A percentile compares a stretch with the other conserved stretches of the same genome.
phyloP scores from a whole-genome alignment of 2,329 filamentous ascomycete genomes.

The Phyllosticta citribraziliensis region DNA sequence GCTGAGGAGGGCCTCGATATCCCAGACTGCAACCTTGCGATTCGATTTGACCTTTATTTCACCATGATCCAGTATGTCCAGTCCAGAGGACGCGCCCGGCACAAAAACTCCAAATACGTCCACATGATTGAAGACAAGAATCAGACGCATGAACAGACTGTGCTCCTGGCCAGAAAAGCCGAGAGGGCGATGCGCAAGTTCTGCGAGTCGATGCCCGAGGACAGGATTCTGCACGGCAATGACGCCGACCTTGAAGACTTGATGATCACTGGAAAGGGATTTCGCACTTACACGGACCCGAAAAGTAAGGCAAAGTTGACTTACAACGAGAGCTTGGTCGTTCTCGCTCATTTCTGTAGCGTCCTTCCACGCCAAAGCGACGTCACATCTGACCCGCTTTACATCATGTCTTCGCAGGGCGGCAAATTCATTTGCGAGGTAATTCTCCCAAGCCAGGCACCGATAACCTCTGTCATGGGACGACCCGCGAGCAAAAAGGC shows the following conservation, averaged over 20 bases:
- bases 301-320: constrained; percentile 69
- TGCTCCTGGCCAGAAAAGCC: constrained; percentile 51
- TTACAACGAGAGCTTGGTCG: constrained; percentile 60
- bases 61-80: constrained; percentile 95
- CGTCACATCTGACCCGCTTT: constrained; percentile 42
- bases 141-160: constrained; percentile 43
- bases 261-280: constrained; percentile 41
- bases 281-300: constrained; percentile 50
- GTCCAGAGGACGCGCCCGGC: constrained; percentile 77
- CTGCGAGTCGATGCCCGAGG: constrained; percentile 62
- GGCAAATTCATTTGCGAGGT: constrained; percentile 67
- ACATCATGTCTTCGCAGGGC: constrained; percentile 48
- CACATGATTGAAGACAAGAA: constrained; percentile 75
- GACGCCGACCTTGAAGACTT: constrained; percentile 47
- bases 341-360: constrained; percentile 64
- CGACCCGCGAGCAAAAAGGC: constrained; percentile 57
- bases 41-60: constrained; percentile 75
- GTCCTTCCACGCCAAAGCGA: constrained; percentile 50
- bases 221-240: constrained; percentile 49
- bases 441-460: constrained; percentile 64
- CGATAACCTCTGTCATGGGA: constrained; percentile 58
- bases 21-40: constrained; percentile 55
- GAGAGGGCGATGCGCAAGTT: constrained; percentile 59
- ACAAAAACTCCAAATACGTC: constrained; percentile 66
- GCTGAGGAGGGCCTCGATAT: constrained; percentile 59